A percentile compares a stretch with the other conserved stretches of the same genome.
Conservation (phyloP, 352 stramenopile genomes). For the Labyrinthula sp. region DNA sequence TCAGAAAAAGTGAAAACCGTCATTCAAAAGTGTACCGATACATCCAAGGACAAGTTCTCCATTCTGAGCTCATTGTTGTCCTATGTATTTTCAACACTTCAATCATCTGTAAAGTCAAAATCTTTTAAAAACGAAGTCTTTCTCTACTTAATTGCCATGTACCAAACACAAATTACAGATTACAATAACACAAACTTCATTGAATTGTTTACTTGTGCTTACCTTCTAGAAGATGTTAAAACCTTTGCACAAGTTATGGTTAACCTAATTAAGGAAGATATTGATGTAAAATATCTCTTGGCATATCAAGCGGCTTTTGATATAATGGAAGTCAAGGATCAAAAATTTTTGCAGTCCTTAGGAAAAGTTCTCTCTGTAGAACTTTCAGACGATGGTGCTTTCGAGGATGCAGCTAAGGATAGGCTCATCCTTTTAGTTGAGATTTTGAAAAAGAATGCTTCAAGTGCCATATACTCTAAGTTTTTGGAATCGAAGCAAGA, state of each 20-base stretch:
- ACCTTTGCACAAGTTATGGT: constrained; percentile 40
- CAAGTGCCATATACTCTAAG: constrained; percentile 60
- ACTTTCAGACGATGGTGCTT: constrained; percentile 41
- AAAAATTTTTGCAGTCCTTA: constrained; percentile 91
- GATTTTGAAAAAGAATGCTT: constrained; percentile 55
- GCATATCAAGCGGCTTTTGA: constrained; percentile 95
- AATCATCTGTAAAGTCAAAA: too few relatives aligned
- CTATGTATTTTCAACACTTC: too few relatives aligned
- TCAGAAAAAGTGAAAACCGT: constrained; percentile 70
- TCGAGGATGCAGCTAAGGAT: constrained; percentile 31
- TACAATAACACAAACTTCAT: constrained; percentile 10
- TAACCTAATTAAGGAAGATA: constrained; percentile 28
- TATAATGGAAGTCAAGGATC: constrained; percentile 85
- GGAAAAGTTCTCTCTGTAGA: constrained; percentile 60
- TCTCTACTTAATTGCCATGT: constrained; percentile 44
- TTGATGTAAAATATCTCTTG: constrained; percentile 19
- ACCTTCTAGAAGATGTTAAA: constrained; percentile 54
- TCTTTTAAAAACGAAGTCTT: constrained; percentile 81
- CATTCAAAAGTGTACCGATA: constrained; percentile 47
- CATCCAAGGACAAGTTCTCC: constrained; percentile 45
- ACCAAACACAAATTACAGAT: neutral
- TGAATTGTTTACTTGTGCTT: constrained; percentile 42
- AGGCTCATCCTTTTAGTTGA: constrained; percentile 28
- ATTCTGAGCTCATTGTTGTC: too few relatives aligned
- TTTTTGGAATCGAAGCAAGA: constrained; percentile 69